Conservation (phyloP, 139 green algal species). For the Picocystis salinarum region DNA sequence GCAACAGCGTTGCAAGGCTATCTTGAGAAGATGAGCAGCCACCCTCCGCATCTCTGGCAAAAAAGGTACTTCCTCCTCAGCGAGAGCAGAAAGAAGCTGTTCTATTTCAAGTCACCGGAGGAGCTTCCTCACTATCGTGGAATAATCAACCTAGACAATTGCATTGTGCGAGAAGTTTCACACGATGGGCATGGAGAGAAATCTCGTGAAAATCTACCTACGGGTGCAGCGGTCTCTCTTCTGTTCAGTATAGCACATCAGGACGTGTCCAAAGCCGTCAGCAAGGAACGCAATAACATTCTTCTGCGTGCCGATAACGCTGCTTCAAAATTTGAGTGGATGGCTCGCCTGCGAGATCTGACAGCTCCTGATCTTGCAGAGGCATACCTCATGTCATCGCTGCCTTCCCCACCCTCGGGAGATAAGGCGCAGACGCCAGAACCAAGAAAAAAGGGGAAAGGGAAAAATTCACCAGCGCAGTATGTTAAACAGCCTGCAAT, state of each 20-base stretch:
- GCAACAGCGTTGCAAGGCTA: neutral
- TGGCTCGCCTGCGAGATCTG: neutral
- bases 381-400: no score
- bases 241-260: neutral
- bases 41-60: no score
- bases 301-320: neutral
- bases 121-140: slow-evolving; percentile 3
- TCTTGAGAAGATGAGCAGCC: no score
- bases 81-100: slow-evolving; percentile 1
- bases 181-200: neutral
- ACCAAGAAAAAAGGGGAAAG: no score
- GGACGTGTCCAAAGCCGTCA: neutral
- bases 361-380: no score
- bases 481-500: no score
- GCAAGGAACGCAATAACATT: slow-evolving; percentile 1
- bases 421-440: no score
- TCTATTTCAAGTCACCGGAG: slow-evolving; percentile 2
- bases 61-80: slow-evolving; percentile 3
- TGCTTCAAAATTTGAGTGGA: slow-evolving; percentile 2
- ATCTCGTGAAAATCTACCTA: no score
- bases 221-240: neutral
- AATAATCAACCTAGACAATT: neutral
- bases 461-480: no score
- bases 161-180: neutral
- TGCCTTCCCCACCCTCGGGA: no score